Evolutionary conservation across 352 stramenopile genomes (phyloP).

Genomic region (Phytopythium kandeliae): DNA sequence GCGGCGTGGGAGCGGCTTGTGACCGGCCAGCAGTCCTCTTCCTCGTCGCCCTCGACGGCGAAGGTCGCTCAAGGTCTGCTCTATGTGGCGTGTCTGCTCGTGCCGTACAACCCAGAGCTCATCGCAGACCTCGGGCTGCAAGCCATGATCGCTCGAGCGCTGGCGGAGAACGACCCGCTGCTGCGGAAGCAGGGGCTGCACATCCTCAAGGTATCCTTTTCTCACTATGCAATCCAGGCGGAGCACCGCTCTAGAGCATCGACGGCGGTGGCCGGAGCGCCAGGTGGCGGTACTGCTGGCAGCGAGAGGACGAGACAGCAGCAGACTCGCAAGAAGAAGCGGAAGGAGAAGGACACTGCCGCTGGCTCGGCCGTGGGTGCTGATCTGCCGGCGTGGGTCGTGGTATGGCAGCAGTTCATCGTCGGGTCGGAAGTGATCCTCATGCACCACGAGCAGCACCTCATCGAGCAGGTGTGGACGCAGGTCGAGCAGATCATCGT

Average conservation of each 20-base stretch:
- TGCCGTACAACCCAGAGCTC: constrained; percentile 37
- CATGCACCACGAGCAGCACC: constrained; percentile 76
- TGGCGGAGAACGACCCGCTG: constrained; percentile 45
- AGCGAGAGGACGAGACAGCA: constrained; percentile 2
- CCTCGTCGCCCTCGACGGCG: not conserved
- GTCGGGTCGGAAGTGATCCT: constrained; percentile 76
- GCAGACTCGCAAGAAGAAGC: constrained; percentile 8
- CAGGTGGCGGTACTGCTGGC: not conserved
- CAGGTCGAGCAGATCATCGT: constrained; percentile 54
- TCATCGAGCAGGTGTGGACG: constrained; percentile 82
- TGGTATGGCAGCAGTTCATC: constrained; percentile 66
- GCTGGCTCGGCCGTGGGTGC: no score
- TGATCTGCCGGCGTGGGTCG: constrained; percentile 10
- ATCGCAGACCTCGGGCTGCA: constrained; percentile 36
- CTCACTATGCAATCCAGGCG: constrained; percentile 26
- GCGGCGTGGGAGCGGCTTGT: constrained; percentile 13
- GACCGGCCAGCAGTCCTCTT: not conserved
- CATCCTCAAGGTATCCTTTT: constrained; percentile 61
- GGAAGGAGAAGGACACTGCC: constrained; percentile 1
- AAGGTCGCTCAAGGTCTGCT: constrained; percentile 34
- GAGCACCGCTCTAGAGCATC: constrained; percentile 3
- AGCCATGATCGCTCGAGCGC: constrained; percentile 39
- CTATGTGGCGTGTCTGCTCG: constrained; percentile 53
- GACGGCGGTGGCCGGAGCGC: not conserved
- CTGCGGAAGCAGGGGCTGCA: constrained; percentile 68